Base-by-base conservation (phyloP, 768 basidiomycete genomes). In the Pulveroboletus sp. region DNA sequence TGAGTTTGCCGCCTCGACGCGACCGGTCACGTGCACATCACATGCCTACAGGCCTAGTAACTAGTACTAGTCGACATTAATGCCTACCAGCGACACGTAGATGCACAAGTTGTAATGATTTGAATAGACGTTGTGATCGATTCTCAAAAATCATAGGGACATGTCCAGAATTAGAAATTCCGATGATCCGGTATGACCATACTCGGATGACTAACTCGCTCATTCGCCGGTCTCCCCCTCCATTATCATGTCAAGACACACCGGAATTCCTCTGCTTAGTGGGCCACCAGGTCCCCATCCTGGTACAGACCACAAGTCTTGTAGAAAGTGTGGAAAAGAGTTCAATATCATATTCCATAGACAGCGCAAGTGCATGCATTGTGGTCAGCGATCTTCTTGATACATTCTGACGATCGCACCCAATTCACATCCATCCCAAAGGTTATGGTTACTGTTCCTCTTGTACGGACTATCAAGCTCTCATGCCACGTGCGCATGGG, bases 401-500 rank as follows among this genome's bases (percentile, higher is more conserved):
- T 13, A 2, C 41, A 32, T 33, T 35, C 9, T 10, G 5, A 37
- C 40, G 17, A 42, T 50, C 42, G 21, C 43, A 16, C 9, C 25
- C 14, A n/a, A 40, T n/a, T 9, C 20, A 10, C 37, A 45, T 29
- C 33, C 31, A 53, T 11, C 1, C 20, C 8, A 17, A 58, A 90
- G 88, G 88, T 27, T 86, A 81, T 64, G 66, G 71, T 6, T 90
- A 87, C 60, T 91, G 89, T 60, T 74, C 80, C 32, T 80, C 76
- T 36, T 91, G 89, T 65, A 73, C 81, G 2, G 88, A 90, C 60
- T 89, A 78, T 63, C 84, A 84, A 60, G 89, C 86, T 1, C 72
- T 91, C 34, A 81, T 88, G 81, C 88, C 88, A n/a, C 75, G 85
- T 10, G 38, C 66, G 10, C 76, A 72, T 27, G 88, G 88, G 5